Evolutionary conservation across 805 yeast species (phyloP).

Genomic region (Wickerhamomyces tratensis): DNA sequence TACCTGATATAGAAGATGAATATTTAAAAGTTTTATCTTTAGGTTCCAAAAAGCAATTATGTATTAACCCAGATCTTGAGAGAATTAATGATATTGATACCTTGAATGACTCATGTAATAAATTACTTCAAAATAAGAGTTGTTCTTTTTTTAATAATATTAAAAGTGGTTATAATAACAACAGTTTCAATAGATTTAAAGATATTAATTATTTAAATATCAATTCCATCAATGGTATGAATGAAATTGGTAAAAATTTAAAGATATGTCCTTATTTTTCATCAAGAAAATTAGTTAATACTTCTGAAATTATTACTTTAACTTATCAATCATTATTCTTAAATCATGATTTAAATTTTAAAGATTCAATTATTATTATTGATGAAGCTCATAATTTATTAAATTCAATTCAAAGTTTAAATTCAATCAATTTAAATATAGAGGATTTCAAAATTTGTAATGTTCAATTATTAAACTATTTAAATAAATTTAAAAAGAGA

Average conservation of each 20-base stretch:
- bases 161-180: slow-evolving; percentile 16
- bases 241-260: slow-evolving; percentile 42
- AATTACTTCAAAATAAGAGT: slow-evolving; percentile 38
- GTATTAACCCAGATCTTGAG: slow-evolving; percentile 59
- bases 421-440: slow-evolving; percentile 49
- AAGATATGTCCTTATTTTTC: slow-evolving; percentile 80
- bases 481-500: slow-evolving; percentile 48
- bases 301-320: slow-evolving; percentile 68
- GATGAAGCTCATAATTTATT: slow-evolving; percentile 91
- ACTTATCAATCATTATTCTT: slow-evolving; percentile 71
- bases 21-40: slow-evolving; percentile 59
- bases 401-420: slow-evolving; percentile 63
- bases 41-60: slow-evolving; percentile 79
- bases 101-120: slow-evolving; percentile 76
- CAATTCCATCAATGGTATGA: slow-evolving; percentile 76
- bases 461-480: slow-evolving; percentile 43
- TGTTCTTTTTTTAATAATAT: slow-evolving; percentile 5
- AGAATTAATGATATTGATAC: slow-evolving; percentile 35
- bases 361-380: slow-evolving; percentile 61
- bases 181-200: slow-evolving; percentile 31
- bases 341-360: slow-evolving; percentile 51
- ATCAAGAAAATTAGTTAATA: slow-evolving; percentile 41
- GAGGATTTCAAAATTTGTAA: slow-evolving; percentile 37
- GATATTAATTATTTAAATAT: slow-evolving; percentile 47
- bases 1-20: slow-evolving; percentile 32